phyloP scores from a whole-genome alignment of 1,139 yeast genomes.

The Saccharomyces hybrid region DNA sequence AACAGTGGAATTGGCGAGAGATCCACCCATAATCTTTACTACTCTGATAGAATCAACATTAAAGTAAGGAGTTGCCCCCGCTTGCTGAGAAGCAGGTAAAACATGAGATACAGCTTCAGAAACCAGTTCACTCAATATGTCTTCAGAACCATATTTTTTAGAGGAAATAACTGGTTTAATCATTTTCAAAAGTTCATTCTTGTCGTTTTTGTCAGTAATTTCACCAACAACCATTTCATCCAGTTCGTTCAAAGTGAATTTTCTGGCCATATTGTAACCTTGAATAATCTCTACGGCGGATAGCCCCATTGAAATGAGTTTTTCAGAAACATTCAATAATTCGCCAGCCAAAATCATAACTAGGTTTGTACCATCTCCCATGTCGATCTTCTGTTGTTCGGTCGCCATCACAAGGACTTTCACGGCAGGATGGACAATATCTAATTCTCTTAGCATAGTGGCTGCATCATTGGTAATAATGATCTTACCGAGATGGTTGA shows the following conservation, averaged over 20 bases:
- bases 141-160: slow-evolving; percentile 88
- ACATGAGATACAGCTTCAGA: slow-evolving; percentile 79
- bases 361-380: slow-evolving; percentile 71
- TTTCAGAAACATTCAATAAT: slow-evolving; percentile 74
- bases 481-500: slow-evolving; percentile 73
- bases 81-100: slow-evolving; percentile 51
- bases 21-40: slow-evolving; percentile 92
- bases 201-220: slow-evolving; percentile 50
- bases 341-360: slow-evolving; percentile 84
- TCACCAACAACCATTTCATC: slow-evolving; percentile 59
- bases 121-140: slow-evolving; percentile 67
- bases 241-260: slow-evolving; percentile 60
- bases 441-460: slow-evolving; percentile 87
- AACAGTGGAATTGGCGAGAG: slow-evolving; percentile 67
- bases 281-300: slow-evolving; percentile 85
- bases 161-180: slow-evolving; percentile 86
- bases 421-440: slow-evolving; percentile 95
- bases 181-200: slow-evolving; percentile 59
- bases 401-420: slow-evolving; percentile 94
- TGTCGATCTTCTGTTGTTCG: slow-evolving; percentile 90
- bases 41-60: slow-evolving; percentile 92
- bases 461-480: slow-evolving; percentile 96
- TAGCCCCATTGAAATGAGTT: slow-evolving; percentile 73
- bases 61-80: slow-evolving; percentile 43
- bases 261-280: slow-evolving; percentile 80